Conservation (phyloP, 495 filamentous ascomycete genomes). For the Tuber microsphaerosporum region DNA sequence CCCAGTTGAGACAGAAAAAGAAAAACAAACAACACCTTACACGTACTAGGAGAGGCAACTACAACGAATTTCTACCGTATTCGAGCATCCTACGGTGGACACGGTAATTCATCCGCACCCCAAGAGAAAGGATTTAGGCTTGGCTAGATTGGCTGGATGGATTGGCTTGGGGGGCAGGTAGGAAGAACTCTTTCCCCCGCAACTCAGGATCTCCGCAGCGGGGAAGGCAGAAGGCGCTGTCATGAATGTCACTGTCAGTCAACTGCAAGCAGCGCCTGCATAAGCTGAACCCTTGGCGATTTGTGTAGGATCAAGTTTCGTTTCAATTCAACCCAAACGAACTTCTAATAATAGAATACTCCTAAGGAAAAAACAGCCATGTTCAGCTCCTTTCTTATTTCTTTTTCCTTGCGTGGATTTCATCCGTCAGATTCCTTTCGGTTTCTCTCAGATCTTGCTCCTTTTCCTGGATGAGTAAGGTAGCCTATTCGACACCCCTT, state of each 20-base stretch:
- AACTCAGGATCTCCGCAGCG: neutral
- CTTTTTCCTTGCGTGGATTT: neutral
- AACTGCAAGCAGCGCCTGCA: neutral
- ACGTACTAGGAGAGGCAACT: neutral
- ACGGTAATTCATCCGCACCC: neutral
- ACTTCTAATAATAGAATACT: neutral
- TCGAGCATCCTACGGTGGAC: neutral
- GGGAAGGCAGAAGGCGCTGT: neutral
- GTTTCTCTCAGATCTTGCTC: neutral
- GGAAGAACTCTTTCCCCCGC: neutral
- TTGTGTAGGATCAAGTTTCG: neutral
- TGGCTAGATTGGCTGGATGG: neutral
- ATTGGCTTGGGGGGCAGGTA: neutral
- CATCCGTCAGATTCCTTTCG: neutral
- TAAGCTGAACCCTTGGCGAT: neutral
- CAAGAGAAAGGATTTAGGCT: neutral
- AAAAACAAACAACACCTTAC: too few species aligned
- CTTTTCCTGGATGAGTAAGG: neutral
- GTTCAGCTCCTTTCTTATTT: neutral
- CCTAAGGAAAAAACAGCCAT: neutral
- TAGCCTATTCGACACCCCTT: neutral
- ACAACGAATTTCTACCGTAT: neutral
- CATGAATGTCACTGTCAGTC: neutral
- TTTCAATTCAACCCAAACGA: neutral
- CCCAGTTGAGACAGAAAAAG: too few species aligned